A percentile compares a stretch with the other conserved stretches of the same genome.
Evolutionary conservation across 176 grass and related monocot species (phyloP).

Genomic region (Tuctoria greenei): DNA sequence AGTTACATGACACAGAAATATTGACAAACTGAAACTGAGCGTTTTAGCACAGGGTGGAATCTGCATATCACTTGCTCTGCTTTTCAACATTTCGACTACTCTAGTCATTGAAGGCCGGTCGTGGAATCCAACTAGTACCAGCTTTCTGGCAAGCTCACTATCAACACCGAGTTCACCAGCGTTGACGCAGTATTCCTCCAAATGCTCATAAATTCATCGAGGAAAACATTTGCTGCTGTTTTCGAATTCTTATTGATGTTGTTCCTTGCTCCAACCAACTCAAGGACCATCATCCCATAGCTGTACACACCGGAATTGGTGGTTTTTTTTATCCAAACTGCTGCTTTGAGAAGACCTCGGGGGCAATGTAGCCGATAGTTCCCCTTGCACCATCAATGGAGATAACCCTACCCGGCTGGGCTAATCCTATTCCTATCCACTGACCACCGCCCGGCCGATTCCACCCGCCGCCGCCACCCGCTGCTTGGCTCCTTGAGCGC

Average conservation of each 20-base stretch:
- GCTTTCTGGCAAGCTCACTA: constrained; percentile 34
- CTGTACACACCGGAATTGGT: constrained; percentile 62
- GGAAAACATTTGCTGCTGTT: constrained; percentile 48
- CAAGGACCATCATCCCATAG: constrained; percentile 58
- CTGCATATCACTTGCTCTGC: constrained; percentile 3
- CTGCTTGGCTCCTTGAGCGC: no score
- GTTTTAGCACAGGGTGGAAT: constrained; percentile 20
- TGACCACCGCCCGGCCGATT: no score
- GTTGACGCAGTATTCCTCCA: constrained; percentile 17
- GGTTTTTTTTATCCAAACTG: constrained; percentile 37
- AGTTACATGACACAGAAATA: not conserved
- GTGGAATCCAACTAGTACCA: constrained; percentile 37
- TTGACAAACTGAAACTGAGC: not conserved
- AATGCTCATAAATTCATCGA: constrained; percentile 28
- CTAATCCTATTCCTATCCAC: no score
- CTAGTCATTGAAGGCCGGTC: constrained; percentile 38
- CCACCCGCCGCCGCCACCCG: no score
- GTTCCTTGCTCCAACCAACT: constrained; percentile 44
- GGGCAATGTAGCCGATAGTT: constrained; percentile 49
- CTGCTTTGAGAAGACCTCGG: constrained; percentile 47
- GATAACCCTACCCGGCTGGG: not conserved
- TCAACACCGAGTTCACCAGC: constrained; percentile 12
- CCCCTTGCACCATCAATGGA: constrained; percentile 45
- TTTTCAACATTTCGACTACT: constrained; percentile 46
- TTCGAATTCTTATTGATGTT: not conserved